A percentile compares a stretch with the other conserved stretches of the same genome.
phyloP scores from a whole-genome alignment of 345 rosid genomes.

The Hibiscus tridactylites region DNA sequence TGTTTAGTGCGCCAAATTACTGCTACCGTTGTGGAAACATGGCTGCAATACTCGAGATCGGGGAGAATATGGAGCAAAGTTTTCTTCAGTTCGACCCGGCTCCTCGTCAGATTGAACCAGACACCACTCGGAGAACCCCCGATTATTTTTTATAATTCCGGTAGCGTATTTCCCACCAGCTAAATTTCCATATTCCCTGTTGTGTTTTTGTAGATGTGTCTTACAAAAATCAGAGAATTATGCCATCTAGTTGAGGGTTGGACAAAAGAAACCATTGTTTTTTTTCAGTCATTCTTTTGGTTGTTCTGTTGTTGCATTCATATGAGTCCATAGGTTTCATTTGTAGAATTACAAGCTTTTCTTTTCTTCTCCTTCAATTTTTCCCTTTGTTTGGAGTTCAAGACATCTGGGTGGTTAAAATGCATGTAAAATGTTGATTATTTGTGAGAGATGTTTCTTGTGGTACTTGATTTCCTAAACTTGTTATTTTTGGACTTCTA shows the following conservation, averaged over 20 bases:
- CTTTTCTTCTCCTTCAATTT: not conserved
- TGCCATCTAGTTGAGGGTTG: conserved; percentile 21
- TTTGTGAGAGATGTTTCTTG: not conserved
- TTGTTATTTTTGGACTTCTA: not conserved
- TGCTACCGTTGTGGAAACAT: conserved; percentile 81
- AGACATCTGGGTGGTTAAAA: not conserved
- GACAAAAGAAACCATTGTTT: conserved; percentile 18
- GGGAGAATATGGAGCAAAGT: conserved; percentile 79
- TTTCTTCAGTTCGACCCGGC: conserved; percentile 90
- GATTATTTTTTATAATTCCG: conserved; percentile 69
- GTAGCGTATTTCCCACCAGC: conserved; percentile 7
- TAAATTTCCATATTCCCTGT: conserved; percentile 12
- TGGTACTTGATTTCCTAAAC: not conserved
- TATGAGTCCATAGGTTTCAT: conserved; percentile 28
- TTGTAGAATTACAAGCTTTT: conserved; percentile 23
- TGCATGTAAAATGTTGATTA: not conserved
- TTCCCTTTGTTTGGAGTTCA: not conserved
- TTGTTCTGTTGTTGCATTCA: conserved; percentile 16
- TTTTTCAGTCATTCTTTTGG: conserved; percentile 23
- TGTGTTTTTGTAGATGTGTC: conserved; percentile 38
- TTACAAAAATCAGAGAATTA: conserved; percentile 18
- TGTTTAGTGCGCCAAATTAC: conserved; percentile 81
- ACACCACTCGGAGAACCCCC: conserved; percentile 74
- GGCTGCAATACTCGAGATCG: conserved; percentile 84
- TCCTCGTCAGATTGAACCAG: conserved; percentile 74